Conservation (phyloP, 2,329 filamentous ascomycete genomes). For the Pseudogymnoascus sp. region DNA sequence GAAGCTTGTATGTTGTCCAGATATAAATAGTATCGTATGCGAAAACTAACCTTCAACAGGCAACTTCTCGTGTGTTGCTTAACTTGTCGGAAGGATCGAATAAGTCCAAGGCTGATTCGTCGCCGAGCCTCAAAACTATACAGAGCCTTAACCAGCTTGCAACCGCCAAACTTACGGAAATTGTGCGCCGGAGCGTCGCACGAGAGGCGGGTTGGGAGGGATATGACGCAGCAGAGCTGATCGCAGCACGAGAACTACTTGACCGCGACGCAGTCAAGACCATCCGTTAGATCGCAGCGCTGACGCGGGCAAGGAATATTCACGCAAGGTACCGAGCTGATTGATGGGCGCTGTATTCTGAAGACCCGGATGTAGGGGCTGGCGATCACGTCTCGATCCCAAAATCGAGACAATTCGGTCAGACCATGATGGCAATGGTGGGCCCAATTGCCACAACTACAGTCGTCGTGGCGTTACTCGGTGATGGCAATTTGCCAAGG, state of each 20-base stretch:
- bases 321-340: slow-evolving; percentile 19
- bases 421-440: slow-evolving; percentile 1
- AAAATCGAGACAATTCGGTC: background rate
- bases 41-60: slow-evolving; percentile 26
- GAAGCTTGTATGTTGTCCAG: slow-evolving; percentile 54
- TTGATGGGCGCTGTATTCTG: background rate
- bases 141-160: slow-evolving; percentile 64
- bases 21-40: background rate
- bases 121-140: slow-evolving; percentile 52
- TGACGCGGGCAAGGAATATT: slow-evolving; percentile 4
- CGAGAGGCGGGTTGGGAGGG: slow-evolving; percentile 63
- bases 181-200: slow-evolving; percentile 56
- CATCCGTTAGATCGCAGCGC: slow-evolving; percentile 19
- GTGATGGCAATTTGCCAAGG: background rate
- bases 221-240: slow-evolving; percentile 64
- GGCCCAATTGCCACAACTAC: background rate
- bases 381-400: background rate
- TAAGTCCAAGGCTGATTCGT: slow-evolving; percentile 19
- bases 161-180: slow-evolving; percentile 68
- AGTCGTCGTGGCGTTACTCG: background rate
- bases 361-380: slow-evolving; percentile 8
- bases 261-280: slow-evolving; percentile 22
- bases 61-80: slow-evolving; percentile 17
- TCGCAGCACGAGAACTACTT: slow-evolving; percentile 54
- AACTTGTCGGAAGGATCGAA: slow-evolving; percentile 8